These are phyloP conservation scores for Macrocystidia cucumis DNA, from an alignment of 1,284 basidiomycete genomes.

Conservation along the genomic window DNA sequence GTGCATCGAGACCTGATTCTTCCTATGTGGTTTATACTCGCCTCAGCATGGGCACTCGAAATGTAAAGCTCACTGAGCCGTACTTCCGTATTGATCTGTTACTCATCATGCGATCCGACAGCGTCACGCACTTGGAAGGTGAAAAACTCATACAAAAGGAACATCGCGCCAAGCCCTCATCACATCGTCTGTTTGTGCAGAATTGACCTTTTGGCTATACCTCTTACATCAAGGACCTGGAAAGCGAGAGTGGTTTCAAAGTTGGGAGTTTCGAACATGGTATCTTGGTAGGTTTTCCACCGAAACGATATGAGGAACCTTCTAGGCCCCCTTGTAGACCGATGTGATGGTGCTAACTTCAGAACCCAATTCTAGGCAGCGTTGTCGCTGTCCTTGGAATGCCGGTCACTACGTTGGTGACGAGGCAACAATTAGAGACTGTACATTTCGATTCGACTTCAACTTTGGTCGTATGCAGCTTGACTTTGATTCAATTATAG, in stretches of 20 bases:
- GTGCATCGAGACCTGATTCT: conserved; percentile 46
- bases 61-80: too few relatives aligned
- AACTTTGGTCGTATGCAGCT: conserved; percentile 3
- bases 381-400: conserved; percentile 53
- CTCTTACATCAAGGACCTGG: conserved; percentile 62
- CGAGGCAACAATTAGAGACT: conserved; percentile 44
- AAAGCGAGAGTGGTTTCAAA: conserved; percentile 63
- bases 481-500: conserved; percentile 23
- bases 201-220: conserved; percentile 73
- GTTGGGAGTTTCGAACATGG: conserved; percentile 60
- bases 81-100: conserved; percentile 9
- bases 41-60: conserved; percentile 64
- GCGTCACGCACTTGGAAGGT: conserved; percentile 80
- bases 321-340: conserved; percentile 4
- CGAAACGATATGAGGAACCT: too few relatives aligned
- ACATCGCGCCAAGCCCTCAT: conserved; percentile 1
- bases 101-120: conserved; percentile 18
- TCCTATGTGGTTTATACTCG: conserved; percentile 60
- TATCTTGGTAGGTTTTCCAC: conserved; percentile 40
- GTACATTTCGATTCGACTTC: conserved; percentile 28
- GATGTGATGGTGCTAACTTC: conserved; percentile 12
- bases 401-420: conserved; percentile 55
- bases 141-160: conserved; percentile 5
- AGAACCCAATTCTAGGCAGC: conserved; percentile 43
- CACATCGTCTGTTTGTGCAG: conserved; percentile 24